A percentile compares a stretch with the other conserved stretches of the same genome.
phyloP scores from a whole-genome alignment of 768 basidiomycete genomes.

The Termitomyces sp. region DNA sequence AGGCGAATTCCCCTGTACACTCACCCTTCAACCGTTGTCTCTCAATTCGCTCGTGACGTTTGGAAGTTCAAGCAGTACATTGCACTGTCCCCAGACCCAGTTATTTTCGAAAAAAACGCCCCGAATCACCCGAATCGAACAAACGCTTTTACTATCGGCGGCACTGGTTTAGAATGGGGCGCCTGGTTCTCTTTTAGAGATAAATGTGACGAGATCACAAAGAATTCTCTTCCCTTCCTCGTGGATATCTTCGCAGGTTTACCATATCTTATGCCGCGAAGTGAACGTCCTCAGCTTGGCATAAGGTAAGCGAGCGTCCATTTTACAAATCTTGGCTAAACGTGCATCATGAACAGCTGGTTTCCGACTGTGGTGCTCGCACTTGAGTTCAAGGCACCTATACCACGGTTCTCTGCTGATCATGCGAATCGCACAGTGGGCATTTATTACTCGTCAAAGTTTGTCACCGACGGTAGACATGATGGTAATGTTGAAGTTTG shows the following conservation, averaged over 20 bases:
- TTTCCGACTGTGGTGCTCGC: conserved; percentile 57
- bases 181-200: conserved; percentile 49
- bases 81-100: conserved; percentile 34
- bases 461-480: conserved; percentile 50
- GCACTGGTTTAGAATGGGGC: conserved; percentile 53
- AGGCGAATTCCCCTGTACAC: conserved; percentile 52
- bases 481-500: conserved; percentile 58
- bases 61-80: conserved; percentile 32
- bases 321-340: not conserved
- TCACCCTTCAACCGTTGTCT: conserved; percentile 40
- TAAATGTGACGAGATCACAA: conserved; percentile 37
- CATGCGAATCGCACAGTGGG: conserved; percentile 52
- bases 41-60: conserved; percentile 14
- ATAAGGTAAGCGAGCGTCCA: conserved; percentile 19
- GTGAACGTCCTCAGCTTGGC: conserved; percentile 30
- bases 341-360: conserved; percentile 16
- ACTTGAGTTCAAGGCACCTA: conserved; percentile 58
- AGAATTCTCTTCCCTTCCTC: conserved; percentile 50
- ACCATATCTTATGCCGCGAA: conserved; percentile 41
- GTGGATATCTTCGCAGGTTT: conserved; percentile 48
- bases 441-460: conserved; percentile 46
- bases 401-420: conserved; percentile 36
- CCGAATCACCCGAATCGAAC: conserved; percentile 32
- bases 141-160: conserved; percentile 36
- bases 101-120: conserved; percentile 33